These are phyloP conservation scores for Triglochin maritima DNA, from an alignment of 106 monocot genomes.

Conservation along the genomic window DNA sequence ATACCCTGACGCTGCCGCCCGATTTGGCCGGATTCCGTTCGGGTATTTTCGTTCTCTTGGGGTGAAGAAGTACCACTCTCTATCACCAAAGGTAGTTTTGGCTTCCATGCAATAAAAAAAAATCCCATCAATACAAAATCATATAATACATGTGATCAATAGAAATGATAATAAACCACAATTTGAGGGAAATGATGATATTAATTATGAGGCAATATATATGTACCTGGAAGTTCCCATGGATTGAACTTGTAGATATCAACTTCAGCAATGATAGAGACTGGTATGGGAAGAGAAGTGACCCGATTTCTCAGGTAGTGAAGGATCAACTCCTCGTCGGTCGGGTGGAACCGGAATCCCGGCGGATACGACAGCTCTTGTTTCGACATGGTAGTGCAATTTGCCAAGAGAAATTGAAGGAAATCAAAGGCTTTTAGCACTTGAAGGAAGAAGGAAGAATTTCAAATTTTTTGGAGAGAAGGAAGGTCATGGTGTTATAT, in stretches of 20 bases:
- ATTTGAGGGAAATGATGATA: not conserved
- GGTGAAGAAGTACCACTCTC: conserved; percentile 25
- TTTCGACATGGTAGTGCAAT: conserved; percentile 2
- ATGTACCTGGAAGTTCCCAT: conserved; percentile 17
- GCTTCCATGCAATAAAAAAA: not conserved
- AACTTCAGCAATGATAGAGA: conserved; percentile 16
- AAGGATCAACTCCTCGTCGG: conserved; percentile 19
- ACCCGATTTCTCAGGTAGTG: conserved; percentile 14
- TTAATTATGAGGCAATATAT: not conserved
- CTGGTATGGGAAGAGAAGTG: conserved; percentile 11
- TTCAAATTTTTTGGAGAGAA: too few relatives aligned
- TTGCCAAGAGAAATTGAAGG: not conserved
- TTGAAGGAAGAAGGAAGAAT: too few relatives aligned
- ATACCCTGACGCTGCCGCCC: conserved; percentile 32
- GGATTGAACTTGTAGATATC: conserved; percentile 24
- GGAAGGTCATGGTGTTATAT: too few relatives aligned
- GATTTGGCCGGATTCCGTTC: conserved; percentile 21
- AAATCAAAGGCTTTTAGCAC: too few relatives aligned
- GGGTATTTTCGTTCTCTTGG: conserved; percentile 21
- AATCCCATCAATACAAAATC: not conserved
- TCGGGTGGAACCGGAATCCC: conserved; percentile 21
- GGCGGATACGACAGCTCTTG: conserved; percentile 3
- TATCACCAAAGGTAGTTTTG: conserved; percentile 11
- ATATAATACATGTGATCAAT: too few relatives aligned
- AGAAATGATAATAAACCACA: too few relatives aligned